phyloP scores from a whole-genome alignment of 2,329 filamentous ascomycete genomes.

The Trichophyton rubrum region DNA sequence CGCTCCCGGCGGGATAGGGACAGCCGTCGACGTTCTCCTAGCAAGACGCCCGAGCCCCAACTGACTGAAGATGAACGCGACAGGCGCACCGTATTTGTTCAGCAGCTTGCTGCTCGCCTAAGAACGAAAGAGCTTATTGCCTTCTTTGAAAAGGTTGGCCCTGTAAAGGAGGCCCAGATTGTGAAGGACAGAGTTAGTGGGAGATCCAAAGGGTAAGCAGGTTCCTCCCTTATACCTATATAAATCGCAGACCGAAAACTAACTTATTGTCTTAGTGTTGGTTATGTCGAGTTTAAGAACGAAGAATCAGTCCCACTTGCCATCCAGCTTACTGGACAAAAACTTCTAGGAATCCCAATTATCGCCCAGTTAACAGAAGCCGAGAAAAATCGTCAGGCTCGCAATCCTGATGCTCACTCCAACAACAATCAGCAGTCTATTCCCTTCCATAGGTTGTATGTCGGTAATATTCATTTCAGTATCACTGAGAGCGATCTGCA shows the following conservation, averaged over 20 bases:
- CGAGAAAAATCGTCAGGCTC: conserved; percentile 96
- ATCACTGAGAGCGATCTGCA: conserved; percentile 93
- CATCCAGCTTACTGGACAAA: conserved; percentile 96
- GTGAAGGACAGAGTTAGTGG: conserved; percentile 95
- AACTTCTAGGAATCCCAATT: conserved; percentile 94
- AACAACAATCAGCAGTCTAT: conserved; percentile 65
- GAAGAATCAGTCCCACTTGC: conserved; percentile 89
- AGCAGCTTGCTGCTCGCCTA: conserved; percentile 89
- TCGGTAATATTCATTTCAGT: conserved; percentile 99
- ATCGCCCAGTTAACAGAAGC: conserved; percentile 98
- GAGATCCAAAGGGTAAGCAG: conserved; percentile 82
- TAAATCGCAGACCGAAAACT: conserved; percentile 15
- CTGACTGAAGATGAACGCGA: conserved; percentile 93
- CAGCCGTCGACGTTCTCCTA: conserved; percentile 33
- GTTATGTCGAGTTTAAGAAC: conserved; percentile 96
- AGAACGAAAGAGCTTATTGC: conserved; percentile 83
- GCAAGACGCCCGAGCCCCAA: conserved; percentile 51
- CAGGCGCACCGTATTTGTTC: conserved; percentile 92
- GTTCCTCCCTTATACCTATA: conserved; percentile 4
- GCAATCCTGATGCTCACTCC: conserved; percentile 63
- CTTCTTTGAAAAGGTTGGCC: conserved; percentile 91
- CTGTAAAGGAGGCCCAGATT: conserved; percentile 94
- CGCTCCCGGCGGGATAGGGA: conserved; percentile 43
- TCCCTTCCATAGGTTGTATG: conserved; percentile 94
- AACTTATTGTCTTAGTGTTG: conserved; percentile 55